Evolutionary conservation across 2,329 filamentous ascomycete species (phyloP), one percentile per base, ranked within the genome.

Genomic region (Helotiales sp.): DNA sequence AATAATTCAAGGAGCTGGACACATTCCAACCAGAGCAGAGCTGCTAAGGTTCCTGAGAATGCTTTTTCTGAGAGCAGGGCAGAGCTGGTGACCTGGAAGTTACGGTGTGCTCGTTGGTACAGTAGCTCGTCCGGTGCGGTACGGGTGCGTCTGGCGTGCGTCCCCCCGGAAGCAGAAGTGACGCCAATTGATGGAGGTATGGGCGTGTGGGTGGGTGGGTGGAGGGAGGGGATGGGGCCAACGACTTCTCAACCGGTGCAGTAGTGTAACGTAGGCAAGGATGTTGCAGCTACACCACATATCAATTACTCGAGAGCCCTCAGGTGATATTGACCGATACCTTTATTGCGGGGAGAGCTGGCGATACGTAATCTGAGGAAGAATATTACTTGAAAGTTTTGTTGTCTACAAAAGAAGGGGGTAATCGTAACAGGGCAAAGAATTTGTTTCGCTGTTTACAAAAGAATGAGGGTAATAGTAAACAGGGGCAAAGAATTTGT

Each of bases 51-150:
- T 22, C 59, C 34, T 26, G 30, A 34, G 43, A 45, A 15, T 7
- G 17, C 15, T 43, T 59, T n/a, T 28, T n/a, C 11, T 24, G 32
- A 15, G 22, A 22, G 15, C 28, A 54, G 32, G 60, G 45, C 22
- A 40, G 63, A 61, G 63, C 63, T 61, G 61, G 63, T 65, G 63
- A 65, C 61, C 57, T 49, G 20, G 55, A 59, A 64, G 32, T 43
- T 64, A 59, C 63, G 63, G 63, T 64, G 63, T 64, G 63, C 45
- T 54, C 43, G 59, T 28, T 37, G 57, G 57, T 57, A 52, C 22
- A 32, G 30, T 55, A 43, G 32, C 47, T 54, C 34, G 61, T 37
- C 30, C 32, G 43, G 13, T 61, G 28, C 57, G 30, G 17, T 10
- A 11, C 13, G n/a, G n/a, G 30, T 40, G 54, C 54, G 34, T 8